These are phyloP conservation scores for Rubia balearica DNA, from an alignment of 305 asterid genomes.

Conservation along the genomic window DNA sequence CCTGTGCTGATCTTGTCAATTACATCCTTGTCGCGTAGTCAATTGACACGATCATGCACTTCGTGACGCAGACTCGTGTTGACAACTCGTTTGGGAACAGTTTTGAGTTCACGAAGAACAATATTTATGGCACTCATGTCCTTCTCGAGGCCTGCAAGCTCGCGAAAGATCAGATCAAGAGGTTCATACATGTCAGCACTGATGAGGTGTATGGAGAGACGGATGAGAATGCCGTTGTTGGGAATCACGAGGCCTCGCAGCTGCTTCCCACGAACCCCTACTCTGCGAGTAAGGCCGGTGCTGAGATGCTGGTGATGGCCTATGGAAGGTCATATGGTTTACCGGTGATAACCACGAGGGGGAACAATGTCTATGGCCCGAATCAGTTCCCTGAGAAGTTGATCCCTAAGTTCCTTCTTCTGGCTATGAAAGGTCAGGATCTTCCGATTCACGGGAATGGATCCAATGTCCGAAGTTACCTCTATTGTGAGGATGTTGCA, in stretches of 20 bases:
- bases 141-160: conserved; percentile 90
- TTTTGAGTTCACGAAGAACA: conserved; percentile 84
- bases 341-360: conserved; percentile 34
- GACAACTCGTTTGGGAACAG: conserved; percentile 89
- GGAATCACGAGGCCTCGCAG: conserved; percentile 88
- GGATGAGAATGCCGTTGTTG: conserved; percentile 79
- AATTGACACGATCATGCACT: conserved; percentile 88
- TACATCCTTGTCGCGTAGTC: conserved; percentile 68
- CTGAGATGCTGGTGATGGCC: conserved; percentile 96
- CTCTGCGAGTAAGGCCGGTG: conserved; percentile 92
- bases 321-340: conserved; percentile 81
- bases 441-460: conserved; percentile 25
- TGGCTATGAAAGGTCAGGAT: conserved; percentile 19
- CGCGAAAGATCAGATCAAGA: conserved; percentile 60
- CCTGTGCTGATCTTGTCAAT: conserved; percentile 81
- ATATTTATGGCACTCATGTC: conserved; percentile 84
- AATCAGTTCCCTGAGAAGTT: conserved; percentile 24
- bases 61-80: conserved; percentile 93
- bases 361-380: conserved; percentile 24
- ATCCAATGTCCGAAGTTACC: conserved; percentile 20
- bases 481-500: conserved; percentile 24
- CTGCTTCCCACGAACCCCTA: conserved; percentile 85
- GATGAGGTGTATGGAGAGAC: conserved; percentile 94
- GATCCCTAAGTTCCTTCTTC: conserved; percentile 21
- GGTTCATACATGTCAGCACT: conserved; percentile 89